phyloP scores from a whole-genome alignment of 305 asterid genomes.

The Solanum hybrid region DNA sequence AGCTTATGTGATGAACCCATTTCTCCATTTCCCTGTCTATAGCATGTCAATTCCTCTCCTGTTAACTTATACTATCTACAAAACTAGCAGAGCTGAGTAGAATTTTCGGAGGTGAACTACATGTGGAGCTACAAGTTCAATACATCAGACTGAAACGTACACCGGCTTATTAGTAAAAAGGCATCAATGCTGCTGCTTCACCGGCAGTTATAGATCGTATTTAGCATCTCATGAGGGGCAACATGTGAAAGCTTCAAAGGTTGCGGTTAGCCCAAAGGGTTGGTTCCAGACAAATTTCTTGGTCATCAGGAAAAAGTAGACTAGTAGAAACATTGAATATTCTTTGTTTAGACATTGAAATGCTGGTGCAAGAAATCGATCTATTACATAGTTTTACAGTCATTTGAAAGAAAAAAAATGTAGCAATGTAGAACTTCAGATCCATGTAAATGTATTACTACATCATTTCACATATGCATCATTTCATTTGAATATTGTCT shows the following conservation, averaged over 20 bases:
- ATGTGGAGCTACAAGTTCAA: not conserved
- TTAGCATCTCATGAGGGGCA: not conserved
- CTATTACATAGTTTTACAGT: not conserved
- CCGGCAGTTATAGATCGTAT: not conserved
- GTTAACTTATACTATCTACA: conserved; percentile 56
- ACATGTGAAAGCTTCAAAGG: not conserved
- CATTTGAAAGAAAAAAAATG: not conserved
- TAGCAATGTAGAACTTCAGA: not conserved
- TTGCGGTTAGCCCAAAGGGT: not conserved
- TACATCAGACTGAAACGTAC: not conserved
- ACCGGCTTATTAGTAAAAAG: not conserved
- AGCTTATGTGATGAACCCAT: conserved; percentile 84
- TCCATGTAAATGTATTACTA: not conserved
- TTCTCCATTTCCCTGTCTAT: conserved; percentile 66
- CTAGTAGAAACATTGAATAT: not conserved
- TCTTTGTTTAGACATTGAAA: not conserved
- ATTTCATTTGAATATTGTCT: not conserved
- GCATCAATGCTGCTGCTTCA: not conserved
- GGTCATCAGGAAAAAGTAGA: not conserved
- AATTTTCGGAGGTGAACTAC: not conserved
- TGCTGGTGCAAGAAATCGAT: not conserved
- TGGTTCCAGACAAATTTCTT: not conserved
- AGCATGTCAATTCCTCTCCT: conserved; percentile 54
- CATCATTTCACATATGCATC: not conserved
- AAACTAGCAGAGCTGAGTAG: conserved; percentile 31